These are phyloP conservation scores for Sugiyamaella sp. DNA, from an alignment of 1,139 yeast species.

Conservation along the genomic window DNA sequence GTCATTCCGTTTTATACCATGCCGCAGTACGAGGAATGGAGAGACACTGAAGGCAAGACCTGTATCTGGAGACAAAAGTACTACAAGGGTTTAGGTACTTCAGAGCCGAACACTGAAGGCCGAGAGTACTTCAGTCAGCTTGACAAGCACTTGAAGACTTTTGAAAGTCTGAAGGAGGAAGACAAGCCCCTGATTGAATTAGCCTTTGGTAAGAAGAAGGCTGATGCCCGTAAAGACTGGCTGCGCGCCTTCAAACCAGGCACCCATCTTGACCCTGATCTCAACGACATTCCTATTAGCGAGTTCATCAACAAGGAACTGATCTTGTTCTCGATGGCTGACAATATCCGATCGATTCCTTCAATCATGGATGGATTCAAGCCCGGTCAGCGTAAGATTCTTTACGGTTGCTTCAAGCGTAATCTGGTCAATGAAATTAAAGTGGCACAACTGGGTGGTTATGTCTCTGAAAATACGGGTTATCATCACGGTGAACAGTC, in stretches of 20 bases:
- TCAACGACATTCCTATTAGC: conserved; percentile 79
- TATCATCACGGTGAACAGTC: conserved; percentile 97
- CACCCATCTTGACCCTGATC: conserved; percentile 83
- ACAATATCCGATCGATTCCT: conserved; percentile 93
- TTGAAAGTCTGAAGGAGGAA: conserved; percentile 78
- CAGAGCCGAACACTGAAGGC: conserved; percentile 71
- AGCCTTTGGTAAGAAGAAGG: conserved; percentile 93
- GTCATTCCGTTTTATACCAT: conserved; percentile 82
- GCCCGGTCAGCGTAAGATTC: conserved; percentile 95
- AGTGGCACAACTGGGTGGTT: conserved; percentile 90
- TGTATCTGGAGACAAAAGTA: conserved; percentile 93
- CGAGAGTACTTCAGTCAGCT: conserved; percentile 87
- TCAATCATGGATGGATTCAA: conserved; percentile 93
- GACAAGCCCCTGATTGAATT: conserved; percentile 85
- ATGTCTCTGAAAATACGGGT: conserved; percentile 85
- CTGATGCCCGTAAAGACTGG: conserved; percentile 99
- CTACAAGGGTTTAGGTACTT: conserved; percentile 98
- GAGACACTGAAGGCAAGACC: conserved; percentile 74
- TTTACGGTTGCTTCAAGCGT: conserved; percentile 85
- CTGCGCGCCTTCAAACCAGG: conserved; percentile 87
- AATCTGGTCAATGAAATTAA: conserved; percentile 78
- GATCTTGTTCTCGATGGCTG: conserved; percentile 95
- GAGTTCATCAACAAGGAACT: conserved; percentile 95
- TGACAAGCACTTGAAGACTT: conserved; percentile 82
- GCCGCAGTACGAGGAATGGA: conserved; percentile 97